Conservation (phyloP, 2,329 filamentous ascomycete species). For the Zymoseptoria ardabiliae region DNA sequence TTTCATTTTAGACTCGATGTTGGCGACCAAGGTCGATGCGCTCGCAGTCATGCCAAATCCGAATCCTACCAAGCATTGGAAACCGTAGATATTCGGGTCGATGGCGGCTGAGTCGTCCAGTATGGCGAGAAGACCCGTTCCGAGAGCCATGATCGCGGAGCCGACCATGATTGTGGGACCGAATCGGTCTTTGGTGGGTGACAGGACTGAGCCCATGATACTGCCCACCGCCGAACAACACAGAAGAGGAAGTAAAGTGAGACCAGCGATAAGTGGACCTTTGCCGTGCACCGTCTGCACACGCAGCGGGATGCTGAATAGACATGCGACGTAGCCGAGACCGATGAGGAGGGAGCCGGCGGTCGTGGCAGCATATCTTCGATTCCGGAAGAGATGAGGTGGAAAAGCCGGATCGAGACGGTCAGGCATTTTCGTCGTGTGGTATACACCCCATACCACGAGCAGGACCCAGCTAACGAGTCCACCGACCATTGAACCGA, state of each 20-base stretch:
- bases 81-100: conserved; percentile 9
- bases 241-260: conserved; percentile 17
- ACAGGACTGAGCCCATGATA: conserved; percentile 7
- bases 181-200: conserved; percentile 6
- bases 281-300: conserved; percentile 19
- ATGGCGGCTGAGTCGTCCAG: conserved; percentile 2
- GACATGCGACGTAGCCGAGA: conserved; percentile 16
- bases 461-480: background rate
- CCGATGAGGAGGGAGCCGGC: conserved; percentile 11
- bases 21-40: conserved; percentile 1
- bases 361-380: conserved; percentile 1
- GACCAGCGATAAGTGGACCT: conserved; percentile 14
- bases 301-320: conserved; percentile 19
- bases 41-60: conserved; percentile 14
- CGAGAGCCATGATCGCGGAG: conserved; percentile 10
- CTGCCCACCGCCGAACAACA: conserved; percentile 12
- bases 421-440: background rate
- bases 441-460: background rate
- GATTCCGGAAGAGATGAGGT: background rate
- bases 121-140: conserved; percentile 12
- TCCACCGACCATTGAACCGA: background rate
- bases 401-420: conserved; percentile 1
- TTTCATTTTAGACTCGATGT: conserved; percentile 3
- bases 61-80: conserved; percentile 16
- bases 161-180: conserved; percentile 9